phyloP scores from a whole-genome alignment of 108 stramenopile species.

The Cyclotella kingstonii region DNA sequence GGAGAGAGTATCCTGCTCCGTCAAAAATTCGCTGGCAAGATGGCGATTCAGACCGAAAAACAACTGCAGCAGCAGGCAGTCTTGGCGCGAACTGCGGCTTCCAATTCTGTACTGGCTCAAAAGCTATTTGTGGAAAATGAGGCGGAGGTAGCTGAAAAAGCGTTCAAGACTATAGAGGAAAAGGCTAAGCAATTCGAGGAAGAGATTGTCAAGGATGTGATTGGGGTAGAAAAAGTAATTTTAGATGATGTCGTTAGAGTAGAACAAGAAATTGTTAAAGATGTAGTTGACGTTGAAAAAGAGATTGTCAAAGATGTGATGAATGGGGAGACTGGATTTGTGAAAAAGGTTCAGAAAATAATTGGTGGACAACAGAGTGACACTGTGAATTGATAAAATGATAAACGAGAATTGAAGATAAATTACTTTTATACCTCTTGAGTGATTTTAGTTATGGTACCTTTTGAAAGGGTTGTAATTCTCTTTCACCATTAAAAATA shows the following conservation, averaged over 20 bases:
- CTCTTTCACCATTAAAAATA: no score
- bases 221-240: conserved; percentile 21
- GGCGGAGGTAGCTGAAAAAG: conserved; percentile 64
- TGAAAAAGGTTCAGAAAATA: neutral
- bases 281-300: conserved; percentile 40
- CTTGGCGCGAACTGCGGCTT: conserved; percentile 67
- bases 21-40: conserved; percentile 85
- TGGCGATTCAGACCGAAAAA: conserved; percentile 72
- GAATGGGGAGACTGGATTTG: neutral
- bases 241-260: conserved; percentile 31
- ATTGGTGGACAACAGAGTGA: no score
- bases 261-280: conserved; percentile 38
- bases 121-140: conserved; percentile 65
- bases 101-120: conserved; percentile 73
- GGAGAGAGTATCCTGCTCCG: conserved; percentile 59
- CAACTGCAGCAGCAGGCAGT: conserved; percentile 76
- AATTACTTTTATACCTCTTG: no score
- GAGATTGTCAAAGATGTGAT: conserved; percentile 32
- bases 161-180: conserved; percentile 47
- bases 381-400: no score
- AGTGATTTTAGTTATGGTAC: no score
- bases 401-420: no score
- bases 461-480: no score
- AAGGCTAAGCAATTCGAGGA: conserved; percentile 66
- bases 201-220: conserved; percentile 50